Conservation (phyloP, 306 rosid species). For the Sesbania bispinosa region DNA sequence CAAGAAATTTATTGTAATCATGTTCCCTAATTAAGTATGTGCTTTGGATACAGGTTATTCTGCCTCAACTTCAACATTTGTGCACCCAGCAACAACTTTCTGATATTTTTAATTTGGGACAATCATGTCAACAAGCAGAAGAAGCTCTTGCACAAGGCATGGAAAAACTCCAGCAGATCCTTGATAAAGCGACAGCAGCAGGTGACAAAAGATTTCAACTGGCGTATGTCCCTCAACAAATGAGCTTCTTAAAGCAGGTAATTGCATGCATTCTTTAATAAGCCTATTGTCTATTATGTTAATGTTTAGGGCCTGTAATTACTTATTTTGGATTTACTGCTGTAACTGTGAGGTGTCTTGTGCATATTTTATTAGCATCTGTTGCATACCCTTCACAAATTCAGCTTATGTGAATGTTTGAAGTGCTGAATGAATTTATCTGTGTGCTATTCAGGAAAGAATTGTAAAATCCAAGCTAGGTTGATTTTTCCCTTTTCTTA, state of each 20-base stretch:
- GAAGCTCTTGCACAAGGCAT: slow-evolving; percentile 19
- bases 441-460: not conserved
- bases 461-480: not conserved
- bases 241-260: slow-evolving; percentile 20
- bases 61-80: not conserved
- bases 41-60: not conserved
- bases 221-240: not conserved
- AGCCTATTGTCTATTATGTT: not conserved
- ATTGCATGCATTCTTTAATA: not conserved
- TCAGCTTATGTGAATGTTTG: not conserved
- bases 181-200: not conserved
- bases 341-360: not conserved
- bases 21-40: not conserved
- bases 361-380: not conserved
- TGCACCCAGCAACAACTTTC: not conserved
- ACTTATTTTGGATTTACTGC: not conserved
- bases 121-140: slow-evolving; percentile 19
- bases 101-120: slow-evolving; percentile 9
- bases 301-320: not conserved
- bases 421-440: not conserved
- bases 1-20: not conserved
- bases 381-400: not conserved
- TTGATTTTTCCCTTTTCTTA: not conserved
- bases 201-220: not conserved
- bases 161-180: not conserved